Base-by-base conservation (phyloP, 1,139 yeast genomes). In the Nadsonia starkeyi-henricii region DNA sequence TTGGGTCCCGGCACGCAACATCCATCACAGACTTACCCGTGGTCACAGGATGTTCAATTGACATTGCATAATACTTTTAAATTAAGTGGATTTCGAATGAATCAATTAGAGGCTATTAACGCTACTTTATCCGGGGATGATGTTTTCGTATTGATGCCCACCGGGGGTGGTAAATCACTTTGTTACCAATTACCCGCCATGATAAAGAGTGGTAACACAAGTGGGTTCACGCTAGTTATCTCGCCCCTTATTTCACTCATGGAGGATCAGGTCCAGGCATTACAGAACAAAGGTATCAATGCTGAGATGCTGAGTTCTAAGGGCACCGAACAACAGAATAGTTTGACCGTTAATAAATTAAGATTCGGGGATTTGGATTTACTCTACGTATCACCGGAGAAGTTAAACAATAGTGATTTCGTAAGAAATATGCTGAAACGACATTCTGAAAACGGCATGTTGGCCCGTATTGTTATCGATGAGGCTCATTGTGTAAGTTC, bases 401-500 rank as follows among this genome's bases (percentile, higher is more conserved):
- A 89, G 93, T 79, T 88, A 33, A 84, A 81, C 58, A 80, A 83
- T 4, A 85, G 95, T 41, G 73, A 68, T 9, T 79, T 79, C 58
- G 79, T 93, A 48, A 83, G 78, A 58, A 72, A 71, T 49, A 81
- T 81, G 1, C 78, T 93, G 47, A 68, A 72, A 17, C 71, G 66
- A 47, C 67, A 91, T 18, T 72, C 84, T 61, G 68, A 71, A 2
- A 72, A 72, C 41, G 69, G 73, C 4, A 69, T 71, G 57, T 67
- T 93, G 42, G 95, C 96, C 0, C 71, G 97, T 48, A 76, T 93
- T 36, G 96, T 93, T 12, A 88, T 93, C 45, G 99, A 93, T 66
- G 99, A 93, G 62, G 98, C 98, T 0, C 99, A 93, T 66, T 93
- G 99, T 73, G 94, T 93, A 50, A 85, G 96, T 52, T 84, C 95